Base-by-base conservation (phyloP, 2,329 filamentous ascomycete genomes). In the Cryphonectria parasitica region DNA sequence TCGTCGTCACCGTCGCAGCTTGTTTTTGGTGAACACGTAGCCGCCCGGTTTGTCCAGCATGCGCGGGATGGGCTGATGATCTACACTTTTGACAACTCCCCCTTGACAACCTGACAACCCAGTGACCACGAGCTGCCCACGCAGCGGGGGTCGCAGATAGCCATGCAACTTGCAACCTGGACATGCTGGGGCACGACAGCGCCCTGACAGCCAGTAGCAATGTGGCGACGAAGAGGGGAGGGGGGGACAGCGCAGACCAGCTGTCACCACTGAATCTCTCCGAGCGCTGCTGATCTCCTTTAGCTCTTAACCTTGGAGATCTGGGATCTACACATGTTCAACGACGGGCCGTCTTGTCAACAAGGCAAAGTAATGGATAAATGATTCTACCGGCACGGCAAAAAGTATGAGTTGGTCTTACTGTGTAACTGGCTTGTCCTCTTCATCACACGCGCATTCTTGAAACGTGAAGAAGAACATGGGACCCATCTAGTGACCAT, bases 401-500 rank as follows among this genome's bases (percentile, higher is more conserved):
- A 8, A 28, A 28, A 31, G 25, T 31, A 5, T 31, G 54, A 58
- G 28, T 31, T 58, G 54, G 54, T 58, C 54, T 17, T 34, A n/a
- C 34, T 34, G 34, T 34, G 6, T 28, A 58, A 41, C 56, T 52
- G 41, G 56, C 28, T 41, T 22, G 45, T 49, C 25, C n/a, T 15
- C 45, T 6, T 52, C 39, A 45, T 66, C 62, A 69, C 61, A 66
- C 31, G 63, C 39, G 41, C 39, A 62, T 61, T 65, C 11, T 22
- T 49, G 66, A 64, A 64, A 68, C 63, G 52, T 52, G 22, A 52
- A 45, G 31, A 49, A 22, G 17, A 28, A 41, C 22, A 62, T 36
- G 60, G 31, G 67, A 31, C 52, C 68, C 62, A 52, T 60, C 31
- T 28, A 19, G 25, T 58, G 52, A 41, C 68, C 62, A 60, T 49